These are phyloP conservation scores for Thuja plicata DNA, from an alignment of 83 land plant species.

Conservation along the genomic window DNA sequence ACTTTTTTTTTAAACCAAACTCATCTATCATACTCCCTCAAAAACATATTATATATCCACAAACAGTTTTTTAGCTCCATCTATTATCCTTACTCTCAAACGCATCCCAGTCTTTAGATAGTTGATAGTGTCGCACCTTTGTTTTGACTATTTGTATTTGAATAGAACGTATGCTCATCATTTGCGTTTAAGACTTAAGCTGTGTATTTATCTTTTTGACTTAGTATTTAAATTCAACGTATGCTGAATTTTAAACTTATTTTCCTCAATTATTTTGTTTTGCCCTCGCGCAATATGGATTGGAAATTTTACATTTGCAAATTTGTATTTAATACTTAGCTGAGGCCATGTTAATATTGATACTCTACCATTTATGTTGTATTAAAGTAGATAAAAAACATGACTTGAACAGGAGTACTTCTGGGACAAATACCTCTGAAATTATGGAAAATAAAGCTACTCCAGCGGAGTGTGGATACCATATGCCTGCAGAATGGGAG, in stretches of 20 bases:
- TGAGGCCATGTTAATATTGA: background rate
- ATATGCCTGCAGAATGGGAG: slow-evolving; percentile 93
- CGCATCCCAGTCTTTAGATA: background rate
- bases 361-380: background rate
- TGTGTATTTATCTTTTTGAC: no score
- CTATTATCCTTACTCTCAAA: background rate
- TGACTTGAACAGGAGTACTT: slow-evolving; percentile 7
- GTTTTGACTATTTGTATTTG: background rate
- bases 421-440: background rate
- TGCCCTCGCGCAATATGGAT: background rate
- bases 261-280: background rate
- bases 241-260: background rate
- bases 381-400: background rate
- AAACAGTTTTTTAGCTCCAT: background rate
- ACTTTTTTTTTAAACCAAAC: background rate
- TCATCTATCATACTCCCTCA: background rate
- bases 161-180: no score
- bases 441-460: slow-evolving; percentile 25
- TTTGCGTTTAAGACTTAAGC: no score
- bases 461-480: slow-evolving; percentile 39
- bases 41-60: background rate
- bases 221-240: background rate
- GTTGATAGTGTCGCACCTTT: background rate
- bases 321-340: background rate
- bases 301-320: background rate